Evolutionary conservation across 1,284 basidiomycete species (phyloP).

Genomic region (Pseudomicrostroma phylloplanum): DNA sequence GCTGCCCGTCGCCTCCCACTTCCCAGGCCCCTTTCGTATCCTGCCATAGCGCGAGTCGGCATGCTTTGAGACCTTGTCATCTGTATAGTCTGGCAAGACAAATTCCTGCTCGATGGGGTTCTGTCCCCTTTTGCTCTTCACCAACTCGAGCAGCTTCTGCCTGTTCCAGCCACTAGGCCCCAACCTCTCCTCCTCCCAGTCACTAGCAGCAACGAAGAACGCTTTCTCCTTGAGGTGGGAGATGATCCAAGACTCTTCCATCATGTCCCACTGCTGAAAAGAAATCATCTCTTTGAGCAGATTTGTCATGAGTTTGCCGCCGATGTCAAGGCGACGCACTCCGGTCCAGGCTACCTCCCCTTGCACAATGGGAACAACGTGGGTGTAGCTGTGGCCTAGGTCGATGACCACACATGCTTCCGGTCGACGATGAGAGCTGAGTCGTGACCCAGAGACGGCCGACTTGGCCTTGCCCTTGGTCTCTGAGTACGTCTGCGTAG

Average conservation of each 20-base stretch:
- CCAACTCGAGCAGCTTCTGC: constrained; percentile 59
- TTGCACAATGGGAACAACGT: constrained; percentile 75
- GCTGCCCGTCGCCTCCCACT: constrained; percentile 15
- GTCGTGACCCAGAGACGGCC: not conserved
- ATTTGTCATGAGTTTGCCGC: constrained; percentile 88
- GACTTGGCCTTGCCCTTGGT: not conserved
- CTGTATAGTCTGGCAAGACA: constrained; percentile 77
- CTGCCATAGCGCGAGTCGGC: not conserved
- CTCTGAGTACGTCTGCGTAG: constrained; percentile 7
- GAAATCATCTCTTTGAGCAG: constrained; percentile 87
- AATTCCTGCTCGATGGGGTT: constrained; percentile 78
- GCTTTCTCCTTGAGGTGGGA: constrained; percentile 81
- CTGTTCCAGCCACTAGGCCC: constrained; percentile 20
- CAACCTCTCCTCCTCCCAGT: not conserved
- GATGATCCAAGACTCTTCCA: constrained; percentile 88
- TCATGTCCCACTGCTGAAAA: constrained; percentile 95
- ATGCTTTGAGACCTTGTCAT: constrained; percentile 18
- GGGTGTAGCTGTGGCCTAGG: constrained; percentile 85
- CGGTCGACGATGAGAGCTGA: constrained; percentile 51
- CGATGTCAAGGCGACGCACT: constrained; percentile 70
- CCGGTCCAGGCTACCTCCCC: constrained; percentile 54
- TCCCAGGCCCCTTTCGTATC: constrained; percentile 15
- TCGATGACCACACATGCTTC: constrained; percentile 80
- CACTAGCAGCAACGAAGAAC: constrained; percentile 63
- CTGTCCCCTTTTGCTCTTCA: constrained; percentile 59